Conservation (phyloP, 2,329 filamentous ascomycete species). For the Pseudodiploospora longispora region DNA sequence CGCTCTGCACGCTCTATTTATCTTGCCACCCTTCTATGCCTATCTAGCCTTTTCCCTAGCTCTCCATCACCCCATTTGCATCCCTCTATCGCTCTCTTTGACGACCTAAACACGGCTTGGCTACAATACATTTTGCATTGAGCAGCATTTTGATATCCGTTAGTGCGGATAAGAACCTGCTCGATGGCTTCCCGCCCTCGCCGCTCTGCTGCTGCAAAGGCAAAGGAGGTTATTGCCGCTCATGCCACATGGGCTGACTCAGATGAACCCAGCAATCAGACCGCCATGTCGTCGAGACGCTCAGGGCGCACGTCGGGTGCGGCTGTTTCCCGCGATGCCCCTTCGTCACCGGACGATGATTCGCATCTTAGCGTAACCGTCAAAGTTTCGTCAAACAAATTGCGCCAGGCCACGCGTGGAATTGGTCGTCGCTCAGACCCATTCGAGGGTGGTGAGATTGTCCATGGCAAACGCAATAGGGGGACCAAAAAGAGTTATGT, state of each 20-base stretch:
- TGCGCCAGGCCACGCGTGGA: constrained; percentile 41
- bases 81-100: too few species aligned
- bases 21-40: too few species aligned
- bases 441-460: constrained; percentile 38
- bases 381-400: constrained; percentile 43
- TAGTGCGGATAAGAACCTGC: constrained; percentile 3
- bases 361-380: constrained; percentile 38
- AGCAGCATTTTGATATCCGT: background rate
- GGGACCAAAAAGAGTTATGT: constrained; percentile 53
- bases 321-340: constrained; percentile 35
- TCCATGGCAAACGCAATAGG: constrained; percentile 44
- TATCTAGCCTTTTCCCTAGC: too few species aligned
- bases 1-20: too few species aligned
- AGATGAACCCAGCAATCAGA: constrained; percentile 25
- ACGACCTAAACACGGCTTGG: too few species aligned
- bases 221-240: constrained; percentile 32
- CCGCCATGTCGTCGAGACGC: constrained; percentile 45
- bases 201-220: constrained; percentile 34
- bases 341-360: constrained; percentile 38
- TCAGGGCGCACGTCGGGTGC: constrained; percentile 38
- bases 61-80: too few species aligned
- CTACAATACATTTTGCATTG: too few species aligned
- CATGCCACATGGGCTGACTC: constrained; percentile 34
- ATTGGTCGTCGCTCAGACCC: constrained; percentile 28
- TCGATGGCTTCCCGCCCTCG: constrained; percentile 42